A percentile compares a stretch with the other conserved stretches of the same genome.
phyloP scores from a whole-genome alignment of 768 basidiomycete genomes.

The Kwoniella botswanensis region DNA sequence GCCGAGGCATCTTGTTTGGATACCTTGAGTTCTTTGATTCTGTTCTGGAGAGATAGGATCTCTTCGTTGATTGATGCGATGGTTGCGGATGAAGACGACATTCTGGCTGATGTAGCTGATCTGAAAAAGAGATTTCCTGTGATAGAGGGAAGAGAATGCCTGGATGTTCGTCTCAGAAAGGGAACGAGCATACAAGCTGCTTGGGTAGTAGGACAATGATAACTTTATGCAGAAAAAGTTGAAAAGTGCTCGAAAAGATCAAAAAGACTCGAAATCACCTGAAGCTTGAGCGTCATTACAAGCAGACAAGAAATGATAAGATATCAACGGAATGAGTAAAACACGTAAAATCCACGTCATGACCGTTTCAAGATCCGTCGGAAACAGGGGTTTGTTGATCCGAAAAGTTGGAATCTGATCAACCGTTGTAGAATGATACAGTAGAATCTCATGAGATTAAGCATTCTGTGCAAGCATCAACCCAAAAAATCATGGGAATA shows the following conservation, averaged over 20 bases:
- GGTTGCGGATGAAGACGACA: constrained; percentile 13
- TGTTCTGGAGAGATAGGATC: constrained; percentile 45
- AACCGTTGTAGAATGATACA: no score
- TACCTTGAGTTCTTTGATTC: constrained; percentile 52
- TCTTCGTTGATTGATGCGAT: constrained; percentile 31
- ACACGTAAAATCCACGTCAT: background rate
- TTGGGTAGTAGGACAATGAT: background rate
- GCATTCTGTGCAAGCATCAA: no score
- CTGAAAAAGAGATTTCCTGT: no score
- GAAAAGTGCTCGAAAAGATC: background rate
- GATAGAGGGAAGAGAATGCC: background rate
- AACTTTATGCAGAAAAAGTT: background rate
- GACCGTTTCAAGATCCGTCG: background rate
- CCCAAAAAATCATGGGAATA: no score
- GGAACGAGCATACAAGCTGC: constrained; percentile 17
- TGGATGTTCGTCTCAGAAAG: background rate
- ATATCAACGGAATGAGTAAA: background rate
- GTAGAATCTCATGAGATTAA: no score
- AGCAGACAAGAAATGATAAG: background rate
- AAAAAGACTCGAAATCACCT: background rate
- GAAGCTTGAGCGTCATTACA: constrained; percentile 1
- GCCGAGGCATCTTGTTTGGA: constrained; percentile 46
- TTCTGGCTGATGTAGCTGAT: constrained; percentile 1
- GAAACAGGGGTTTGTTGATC: constrained; percentile 5
- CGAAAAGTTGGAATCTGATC: constrained; percentile 8